Conservation (phyloP, 2,329 filamentous ascomycete species). For the Zymoseptoria ardabiliae region DNA sequence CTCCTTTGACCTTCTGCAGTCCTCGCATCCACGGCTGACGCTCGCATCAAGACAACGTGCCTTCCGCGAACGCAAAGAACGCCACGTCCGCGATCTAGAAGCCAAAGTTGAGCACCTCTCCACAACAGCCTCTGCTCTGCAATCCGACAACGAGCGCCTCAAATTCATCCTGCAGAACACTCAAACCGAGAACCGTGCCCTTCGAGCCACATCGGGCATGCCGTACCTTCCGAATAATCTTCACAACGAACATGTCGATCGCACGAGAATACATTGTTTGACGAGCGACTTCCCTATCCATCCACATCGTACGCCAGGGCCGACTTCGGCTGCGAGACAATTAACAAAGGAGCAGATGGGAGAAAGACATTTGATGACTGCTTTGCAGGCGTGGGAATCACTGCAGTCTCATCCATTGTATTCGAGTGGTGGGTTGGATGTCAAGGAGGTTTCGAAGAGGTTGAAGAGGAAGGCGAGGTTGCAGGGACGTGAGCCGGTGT, state of each 20-base stretch:
- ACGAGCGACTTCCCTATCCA: background rate
- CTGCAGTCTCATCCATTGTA: conserved; percentile 76
- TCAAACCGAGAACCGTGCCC: conserved; percentile 84
- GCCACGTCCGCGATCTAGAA: conserved; percentile 88
- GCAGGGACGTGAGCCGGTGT: conserved; percentile 80
- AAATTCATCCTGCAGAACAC: conserved; percentile 77
- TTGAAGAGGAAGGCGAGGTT: conserved; percentile 70
- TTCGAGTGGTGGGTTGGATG: conserved; percentile 69
- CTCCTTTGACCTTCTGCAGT: no score
- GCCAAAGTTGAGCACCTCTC: conserved; percentile 73
- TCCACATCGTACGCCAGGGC: background rate
- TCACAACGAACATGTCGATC: background rate
- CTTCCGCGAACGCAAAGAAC: conserved; percentile 92
- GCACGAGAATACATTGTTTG: background rate
- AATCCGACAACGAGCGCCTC: conserved; percentile 78
- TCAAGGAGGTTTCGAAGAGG: conserved; percentile 70
- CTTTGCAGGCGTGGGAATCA: conserved; percentile 79
- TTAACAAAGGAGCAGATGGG: no score
- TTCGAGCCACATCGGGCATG: conserved; percentile 53
- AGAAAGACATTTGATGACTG: conserved; percentile 51
- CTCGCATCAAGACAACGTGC: conserved; percentile 68
- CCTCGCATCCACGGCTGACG: conserved; percentile 2
- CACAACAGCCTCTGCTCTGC: conserved; percentile 61
- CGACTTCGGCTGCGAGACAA: background rate
- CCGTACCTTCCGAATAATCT: conserved; percentile 2